Evolutionary conservation across 352 stramenopile species (phyloP), one percentile per base, ranked within the genome.

Genomic region (Globisporangium abappressorium): DNA sequence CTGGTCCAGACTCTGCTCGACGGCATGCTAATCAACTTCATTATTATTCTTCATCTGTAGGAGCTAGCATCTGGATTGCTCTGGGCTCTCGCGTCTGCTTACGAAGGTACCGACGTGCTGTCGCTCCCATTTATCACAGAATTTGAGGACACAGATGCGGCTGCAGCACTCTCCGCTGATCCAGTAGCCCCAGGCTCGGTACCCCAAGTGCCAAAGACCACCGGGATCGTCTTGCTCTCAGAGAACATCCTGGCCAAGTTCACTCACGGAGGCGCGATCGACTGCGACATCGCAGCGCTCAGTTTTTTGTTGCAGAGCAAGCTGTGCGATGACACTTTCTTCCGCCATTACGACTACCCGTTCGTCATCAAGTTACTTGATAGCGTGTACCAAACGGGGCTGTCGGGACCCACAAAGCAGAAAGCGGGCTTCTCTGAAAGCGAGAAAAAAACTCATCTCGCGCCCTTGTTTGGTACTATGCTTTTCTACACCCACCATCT

Each of bases 21-120:
- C 4, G 38, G 14, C 8, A 1, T 2, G 1, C 18, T 43, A 4
- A 18, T 15, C 9, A 30, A 14, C 26, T 20, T 62, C 36, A 33
- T 22, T 2, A 62, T 34, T 12, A 18, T 46, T 46, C 2, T 62
- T 2, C 36, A 20, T 9, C 18, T 36, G 18, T 43, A 72, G 67
- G 67, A 72, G 24, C 28, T 72, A 12, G 62, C 62, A 8, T 69
- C 67, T 12, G 63, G 67, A n/a, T 34, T 72, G 22, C 62, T 72
- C 4, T 72, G 67, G 67, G 62, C 62, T 4, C 67, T 72, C n/a
- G 30, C 67, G 5, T 36, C 24, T 43, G 61, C 62, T 8, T 69
- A 70, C 28, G 67, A 65, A 14, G 36, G 55, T 33, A 64, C 62
- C 1, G 43, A 64, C 3, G 11, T 59, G 28, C 22, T 68, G 0